Evolutionary conservation across 306 rosid genomes (phyloP).

Genomic region (Glycine latifolia): DNA sequence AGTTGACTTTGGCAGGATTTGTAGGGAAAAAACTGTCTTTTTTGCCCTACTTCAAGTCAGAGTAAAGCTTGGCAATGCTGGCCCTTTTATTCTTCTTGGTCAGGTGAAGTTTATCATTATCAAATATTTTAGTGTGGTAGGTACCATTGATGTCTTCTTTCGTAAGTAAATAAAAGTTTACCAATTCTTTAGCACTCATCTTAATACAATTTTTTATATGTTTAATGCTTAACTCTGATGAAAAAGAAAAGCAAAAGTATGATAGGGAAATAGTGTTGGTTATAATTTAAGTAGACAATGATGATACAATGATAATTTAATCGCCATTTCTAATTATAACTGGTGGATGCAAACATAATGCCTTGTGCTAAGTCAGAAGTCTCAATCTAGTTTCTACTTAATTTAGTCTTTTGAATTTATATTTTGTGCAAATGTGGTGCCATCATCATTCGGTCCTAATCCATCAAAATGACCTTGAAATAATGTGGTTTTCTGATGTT

Average conservation of each 20-base stretch:
- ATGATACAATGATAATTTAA: too few relatives aligned
- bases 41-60: not conserved
- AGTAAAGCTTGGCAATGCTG: conserved; percentile 35
- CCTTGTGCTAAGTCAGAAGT: not conserved
- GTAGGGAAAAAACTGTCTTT: not conserved
- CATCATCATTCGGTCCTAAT: not conserved
- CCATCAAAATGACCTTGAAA: conserved; percentile 9
- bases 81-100: conserved; percentile 24
- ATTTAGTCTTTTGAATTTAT: too few relatives aligned
- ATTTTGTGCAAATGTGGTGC: not conserved
- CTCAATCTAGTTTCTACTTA: not conserved
- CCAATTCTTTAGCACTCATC: not conserved
- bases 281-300: too few relatives aligned
- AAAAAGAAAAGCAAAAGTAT: not conserved
- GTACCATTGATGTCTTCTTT: conserved; percentile 8
- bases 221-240: conserved; percentile 6
- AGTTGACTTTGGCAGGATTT: not conserved
- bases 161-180: not conserved
- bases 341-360: too few relatives aligned
- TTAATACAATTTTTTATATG: not conserved
- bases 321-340: too few relatives aligned
- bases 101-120: not conserved
- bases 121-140: not conserved
- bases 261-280: not conserved
- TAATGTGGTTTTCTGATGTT: not conserved